Conservation (phyloP, 108 stramenopile genomes). For the Skeletonema marinoi region DNA sequence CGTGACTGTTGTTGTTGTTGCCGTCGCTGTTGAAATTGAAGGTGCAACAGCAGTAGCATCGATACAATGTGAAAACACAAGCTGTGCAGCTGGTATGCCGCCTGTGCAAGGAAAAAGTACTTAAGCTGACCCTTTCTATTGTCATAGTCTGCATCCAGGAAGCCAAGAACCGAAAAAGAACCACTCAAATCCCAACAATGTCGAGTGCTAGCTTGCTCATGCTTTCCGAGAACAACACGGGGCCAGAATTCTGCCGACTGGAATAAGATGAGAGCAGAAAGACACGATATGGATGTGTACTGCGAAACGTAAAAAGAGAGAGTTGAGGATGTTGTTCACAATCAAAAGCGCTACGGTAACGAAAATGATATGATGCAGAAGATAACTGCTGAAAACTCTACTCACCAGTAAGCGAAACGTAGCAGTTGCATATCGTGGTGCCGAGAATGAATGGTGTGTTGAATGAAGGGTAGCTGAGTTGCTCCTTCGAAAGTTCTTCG, state of each 20-base stretch:
- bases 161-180: constrained; percentile 46
- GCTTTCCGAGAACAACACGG: constrained; percentile 58
- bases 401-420: constrained; percentile 62
- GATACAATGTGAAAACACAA: constrained; percentile 71
- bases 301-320: background rate
- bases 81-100: constrained; percentile 80
- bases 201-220: constrained; percentile 52
- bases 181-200: constrained; percentile 84
- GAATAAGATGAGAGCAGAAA: constrained; percentile 59
- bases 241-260: constrained; percentile 78
- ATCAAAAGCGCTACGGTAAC: too few species aligned
- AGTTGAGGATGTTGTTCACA: background rate
- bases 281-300: constrained; percentile 54
- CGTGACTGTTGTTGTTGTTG: constrained; percentile 12
- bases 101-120: constrained; percentile 76
- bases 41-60: constrained; percentile 51
- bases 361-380: background rate
- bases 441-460: constrained; percentile 55
- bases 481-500: constrained; percentile 8
- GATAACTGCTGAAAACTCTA: constrained; percentile 17
- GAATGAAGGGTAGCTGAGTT: constrained; percentile 11
- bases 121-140: constrained; percentile 57
- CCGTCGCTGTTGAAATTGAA: constrained; percentile 7
- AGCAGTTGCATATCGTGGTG: constrained; percentile 84
- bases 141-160: constrained; percentile 70